Conservation (phyloP, 2,329 filamentous ascomycete genomes). For the Cladosporium sp. region DNA sequence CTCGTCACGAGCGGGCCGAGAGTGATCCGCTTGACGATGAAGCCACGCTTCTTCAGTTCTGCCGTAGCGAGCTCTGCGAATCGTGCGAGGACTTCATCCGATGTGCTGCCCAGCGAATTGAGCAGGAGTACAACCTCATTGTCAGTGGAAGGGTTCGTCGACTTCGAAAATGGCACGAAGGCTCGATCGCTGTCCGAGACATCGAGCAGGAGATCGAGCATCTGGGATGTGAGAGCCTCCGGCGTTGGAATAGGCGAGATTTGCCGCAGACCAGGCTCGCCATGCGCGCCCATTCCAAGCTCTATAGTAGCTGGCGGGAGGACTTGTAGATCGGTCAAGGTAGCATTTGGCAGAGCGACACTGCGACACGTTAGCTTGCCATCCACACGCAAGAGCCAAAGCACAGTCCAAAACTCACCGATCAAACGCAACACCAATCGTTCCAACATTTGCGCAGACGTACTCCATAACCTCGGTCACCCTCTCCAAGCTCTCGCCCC, state of each 20-base stretch:
- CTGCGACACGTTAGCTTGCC: conserved; percentile 21
- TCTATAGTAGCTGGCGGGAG: conserved; percentile 57
- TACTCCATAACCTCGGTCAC: conserved; percentile 41
- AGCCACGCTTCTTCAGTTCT: conserved; percentile 34
- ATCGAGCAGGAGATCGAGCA: conserved; percentile 39
- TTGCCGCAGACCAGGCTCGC: conserved; percentile 62
- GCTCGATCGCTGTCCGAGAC: conserved; percentile 37
- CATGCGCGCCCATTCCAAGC: conserved; percentile 67
- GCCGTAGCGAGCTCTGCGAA: conserved; percentile 38
- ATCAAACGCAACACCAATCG: conserved; percentile 39
- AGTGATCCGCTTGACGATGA: conserved; percentile 36
- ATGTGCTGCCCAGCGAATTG: conserved; percentile 40
- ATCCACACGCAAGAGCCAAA: background rate
- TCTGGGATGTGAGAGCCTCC: conserved; percentile 36
- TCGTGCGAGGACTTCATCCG: conserved; percentile 38
- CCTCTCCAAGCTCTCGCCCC: conserved; percentile 34
- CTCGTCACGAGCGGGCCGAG: conserved; percentile 40
- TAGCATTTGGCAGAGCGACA: conserved; percentile 47
- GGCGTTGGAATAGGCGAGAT: conserved; percentile 48
- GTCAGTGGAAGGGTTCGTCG: conserved; percentile 31
- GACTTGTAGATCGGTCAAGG: conserved; percentile 60
- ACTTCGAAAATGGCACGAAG: conserved; percentile 39
- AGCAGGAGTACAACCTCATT: conserved; percentile 39
- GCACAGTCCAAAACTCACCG: conserved; percentile 27
- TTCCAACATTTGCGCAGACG: conserved; percentile 39